Base-by-base conservation (phyloP, 1,284 basidiomycete genomes). In the Schizophyllum commune region DNA sequence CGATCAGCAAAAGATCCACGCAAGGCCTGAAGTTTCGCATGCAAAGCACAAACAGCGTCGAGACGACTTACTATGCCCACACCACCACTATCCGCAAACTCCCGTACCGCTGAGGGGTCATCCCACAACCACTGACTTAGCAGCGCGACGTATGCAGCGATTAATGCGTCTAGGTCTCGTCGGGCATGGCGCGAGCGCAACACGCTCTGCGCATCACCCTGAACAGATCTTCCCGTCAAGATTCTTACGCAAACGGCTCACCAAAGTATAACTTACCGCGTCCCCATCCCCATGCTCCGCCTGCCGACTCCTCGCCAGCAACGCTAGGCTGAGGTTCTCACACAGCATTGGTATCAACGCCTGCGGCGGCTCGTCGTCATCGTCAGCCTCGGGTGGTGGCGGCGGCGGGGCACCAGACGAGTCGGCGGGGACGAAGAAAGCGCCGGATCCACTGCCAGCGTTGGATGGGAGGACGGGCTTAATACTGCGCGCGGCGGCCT, bases 111-210 rank as follows among this genome's bases (percentile, higher is more conserved):
- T 59, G 81, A 82, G 0, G 94, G 88, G 65, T 96, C 94, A 67
- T 98, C 95, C 94, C 95, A 98, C n/a, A 98, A 79, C 96, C 96
- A 99, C 59, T 93, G 91, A 17, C 85, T 82, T 20, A 99, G 79
- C 56, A 97, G 74, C 52, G 86, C 84, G 53, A 98, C 79, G 72
- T 98, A 96, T 1, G 88, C 91, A 5, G 93, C 86, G 69, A 95
- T 88, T 62, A 98, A 79, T 62, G 94, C 81, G 65, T 94, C 93
- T 94, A 95, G 98, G 67, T 96, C 94, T 7, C 34, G 34, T 13
- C 34, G 34, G 13, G 34, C 34, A 39, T 39, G 6, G 7, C 34
- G 34, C 34, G 34, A 6, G 7, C 13, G 6, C 7, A 39, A 13
- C 34, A 39, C 34, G 34, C 34, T 39, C 34, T 39, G 34, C 13